Conservation (phyloP, 139 green algal species). For the Micromonas commoda region DNA sequence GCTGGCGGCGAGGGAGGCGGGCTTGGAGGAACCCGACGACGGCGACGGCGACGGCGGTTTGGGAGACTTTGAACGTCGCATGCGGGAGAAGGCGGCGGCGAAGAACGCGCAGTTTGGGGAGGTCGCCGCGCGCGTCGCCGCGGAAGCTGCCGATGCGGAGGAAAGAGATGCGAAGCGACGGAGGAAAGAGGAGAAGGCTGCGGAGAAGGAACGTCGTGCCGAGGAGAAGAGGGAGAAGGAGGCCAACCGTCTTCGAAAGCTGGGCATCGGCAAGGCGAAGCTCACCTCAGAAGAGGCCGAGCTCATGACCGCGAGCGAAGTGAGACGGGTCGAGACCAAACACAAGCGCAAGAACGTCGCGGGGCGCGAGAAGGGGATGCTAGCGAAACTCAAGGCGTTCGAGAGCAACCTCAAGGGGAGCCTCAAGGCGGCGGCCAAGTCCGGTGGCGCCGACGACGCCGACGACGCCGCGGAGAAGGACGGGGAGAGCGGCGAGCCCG, state of each 20-base stretch:
- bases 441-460: neutral
- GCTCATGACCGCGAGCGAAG: neutral
- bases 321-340: constrained; percentile 11
- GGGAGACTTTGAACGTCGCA: neutral
- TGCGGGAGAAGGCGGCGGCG: neutral
- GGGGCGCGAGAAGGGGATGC: constrained; percentile 13
- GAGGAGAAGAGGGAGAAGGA: neutral
- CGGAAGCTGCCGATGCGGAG: neutral
- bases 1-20: neutral
- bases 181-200: neutral
- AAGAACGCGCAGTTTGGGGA: neutral
- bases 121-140: neutral
- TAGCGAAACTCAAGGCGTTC: neutral
- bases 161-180: neutral
- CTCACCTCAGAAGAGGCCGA: neutral
- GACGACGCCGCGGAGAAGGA: constrained; percentile 3
- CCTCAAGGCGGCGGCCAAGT: neutral
- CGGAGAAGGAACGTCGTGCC: neutral
- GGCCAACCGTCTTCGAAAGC: constrained; percentile 2
- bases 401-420: neutral
- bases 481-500: neutral
- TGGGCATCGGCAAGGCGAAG: neutral
- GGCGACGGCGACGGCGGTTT: constrained; percentile 8
- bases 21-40: neutral
- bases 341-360: neutral